phyloP scores from a whole-genome alignment of 352 stramenopile genomes.

The Pilasporangium apinafurcum region DNA sequence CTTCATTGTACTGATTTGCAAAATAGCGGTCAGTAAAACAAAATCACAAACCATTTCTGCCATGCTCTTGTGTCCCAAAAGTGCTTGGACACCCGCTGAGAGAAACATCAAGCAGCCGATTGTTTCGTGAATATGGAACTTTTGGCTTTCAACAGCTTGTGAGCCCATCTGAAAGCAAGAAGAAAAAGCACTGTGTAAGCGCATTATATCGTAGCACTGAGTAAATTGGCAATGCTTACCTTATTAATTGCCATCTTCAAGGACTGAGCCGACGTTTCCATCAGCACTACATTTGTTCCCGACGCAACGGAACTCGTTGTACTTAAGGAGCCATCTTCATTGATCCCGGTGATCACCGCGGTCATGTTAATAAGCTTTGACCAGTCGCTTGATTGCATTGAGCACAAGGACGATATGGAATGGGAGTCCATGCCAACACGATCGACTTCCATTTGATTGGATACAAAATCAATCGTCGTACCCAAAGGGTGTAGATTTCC shows the following conservation, averaged over 20 bases:
- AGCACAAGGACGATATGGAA: slow-evolving; percentile 57
- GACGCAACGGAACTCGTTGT: slow-evolving; percentile 73
- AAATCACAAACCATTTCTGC: slow-evolving; percentile 62
- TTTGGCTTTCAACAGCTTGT: slow-evolving; percentile 65
- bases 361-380: slow-evolving; percentile 83
- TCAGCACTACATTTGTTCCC: slow-evolving; percentile 80
- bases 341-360: slow-evolving; percentile 79
- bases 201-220: too few species aligned
- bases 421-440: slow-evolving; percentile 37
- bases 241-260: slow-evolving; percentile 85
- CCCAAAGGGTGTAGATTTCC: slow-evolving; percentile 79
- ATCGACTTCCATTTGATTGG: slow-evolving; percentile 64
- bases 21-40: too few species aligned
- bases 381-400: slow-evolving; percentile 79
- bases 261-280: slow-evolving; percentile 76
- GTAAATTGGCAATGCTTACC: slow-evolving; percentile 27
- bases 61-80: slow-evolving; percentile 85
- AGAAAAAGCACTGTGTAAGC: background rate
- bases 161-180: slow-evolving; percentile 48
- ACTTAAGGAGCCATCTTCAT: slow-evolving; percentile 75
- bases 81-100: slow-evolving; percentile 76
- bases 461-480: slow-evolving; percentile 75
- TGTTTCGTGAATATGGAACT: slow-evolving; percentile 79
- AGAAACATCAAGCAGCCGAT: slow-evolving; percentile 85
- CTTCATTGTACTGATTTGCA: too few species aligned